Conservation (phyloP, 1,284 basidiomycete genomes). For the Salmacisia buchloeana region DNA sequence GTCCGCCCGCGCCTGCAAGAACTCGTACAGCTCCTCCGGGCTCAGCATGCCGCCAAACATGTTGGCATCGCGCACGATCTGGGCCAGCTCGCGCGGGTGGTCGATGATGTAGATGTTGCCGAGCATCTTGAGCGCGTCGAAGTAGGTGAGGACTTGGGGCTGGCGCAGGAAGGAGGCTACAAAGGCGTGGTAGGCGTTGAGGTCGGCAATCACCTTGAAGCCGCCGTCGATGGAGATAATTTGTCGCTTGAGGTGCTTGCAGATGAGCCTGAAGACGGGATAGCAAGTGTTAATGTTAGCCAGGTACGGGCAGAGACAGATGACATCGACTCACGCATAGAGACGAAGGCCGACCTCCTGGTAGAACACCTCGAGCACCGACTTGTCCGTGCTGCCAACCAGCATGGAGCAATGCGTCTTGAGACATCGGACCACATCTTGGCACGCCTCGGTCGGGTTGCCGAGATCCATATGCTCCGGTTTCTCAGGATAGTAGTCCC, state of each 20-base stretch:
- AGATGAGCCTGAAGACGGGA: conserved; percentile 65
- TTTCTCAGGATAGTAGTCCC: conserved; percentile 77
- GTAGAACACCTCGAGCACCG: conserved; percentile 94
- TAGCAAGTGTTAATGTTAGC: background rate
- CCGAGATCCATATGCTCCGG: conserved; percentile 32
- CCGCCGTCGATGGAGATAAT: conserved; percentile 90
- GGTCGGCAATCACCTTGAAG: conserved; percentile 90
- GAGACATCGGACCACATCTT: conserved; percentile 75
- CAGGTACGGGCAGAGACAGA: background rate
- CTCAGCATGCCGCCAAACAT: conserved; percentile 77
- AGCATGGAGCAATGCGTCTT: conserved; percentile 83
- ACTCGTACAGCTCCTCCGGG: conserved; percentile 64
- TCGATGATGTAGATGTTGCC: conserved; percentile 81
- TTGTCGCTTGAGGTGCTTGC: conserved; percentile 93
- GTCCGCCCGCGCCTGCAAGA: conserved; percentile 30
- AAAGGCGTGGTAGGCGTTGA: conserved; percentile 87
- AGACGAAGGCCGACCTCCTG: conserved; percentile 90
- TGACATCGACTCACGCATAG: conserved; percentile 62
- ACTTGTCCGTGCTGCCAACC: conserved; percentile 86
- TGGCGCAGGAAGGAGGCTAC: conserved; percentile 55
- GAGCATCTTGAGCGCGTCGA: conserved; percentile 89
- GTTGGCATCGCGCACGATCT: conserved; percentile 88
- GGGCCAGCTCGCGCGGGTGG: conserved; percentile 72
- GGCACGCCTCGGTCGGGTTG: conserved; percentile 77
- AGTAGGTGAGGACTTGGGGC: conserved; percentile 75